Percentiles rank a stretch among this genome's conserved stretches.
These are phyloP conservation scores for Circinella umbellata DNA, from an alignment of 371 early-diverging fungal species.

Conservation along the genomic window DNA sequence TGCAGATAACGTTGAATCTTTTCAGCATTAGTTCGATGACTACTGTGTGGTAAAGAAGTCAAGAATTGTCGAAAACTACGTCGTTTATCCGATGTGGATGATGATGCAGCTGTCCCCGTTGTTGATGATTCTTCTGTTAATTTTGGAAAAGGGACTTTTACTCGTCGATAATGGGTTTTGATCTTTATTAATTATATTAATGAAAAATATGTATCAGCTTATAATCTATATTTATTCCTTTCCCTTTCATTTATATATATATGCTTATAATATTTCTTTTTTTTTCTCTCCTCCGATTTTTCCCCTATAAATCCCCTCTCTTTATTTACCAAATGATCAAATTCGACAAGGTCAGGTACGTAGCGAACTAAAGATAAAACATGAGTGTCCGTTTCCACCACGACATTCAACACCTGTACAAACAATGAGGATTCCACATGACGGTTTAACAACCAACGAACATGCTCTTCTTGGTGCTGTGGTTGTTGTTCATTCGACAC, in stretches of 20 bases:
- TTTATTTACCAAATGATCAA: conserved; percentile 59
- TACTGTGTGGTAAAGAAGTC: conserved; percentile 29
- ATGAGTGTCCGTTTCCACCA: conserved; percentile 53
- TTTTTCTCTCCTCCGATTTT: too few species aligned
- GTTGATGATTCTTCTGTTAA: conserved; percentile 28
- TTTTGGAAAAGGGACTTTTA: conserved; percentile 49
- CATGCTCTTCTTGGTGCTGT: conserved; percentile 9
- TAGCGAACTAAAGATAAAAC: conserved; percentile 55
- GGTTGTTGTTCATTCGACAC: conserved; percentile 15
- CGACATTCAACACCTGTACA: conserved; percentile 57
- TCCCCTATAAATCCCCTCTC: too few species aligned
- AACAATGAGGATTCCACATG: conserved; percentile 3
- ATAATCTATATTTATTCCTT: too few species aligned
- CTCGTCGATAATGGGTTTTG: conserved; percentile 44
- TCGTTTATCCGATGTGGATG: conserved; percentile 29
- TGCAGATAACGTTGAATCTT: conserved; percentile 51
- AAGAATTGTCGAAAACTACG: conserved; percentile 38
- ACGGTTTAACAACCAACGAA: conserved; percentile 7
- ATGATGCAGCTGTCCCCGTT: not conserved
- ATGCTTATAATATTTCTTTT: too few species aligned
- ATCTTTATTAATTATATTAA: conserved; percentile 25
- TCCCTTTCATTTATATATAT: too few species aligned
- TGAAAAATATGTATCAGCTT: too few species aligned
- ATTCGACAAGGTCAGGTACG: conserved; percentile 64
- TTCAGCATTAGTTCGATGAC: conserved; percentile 44